These are phyloP conservation scores for Metschnikowia lunata DNA, from an alignment of 805 yeast genomes.

Conservation along the genomic window DNA sequence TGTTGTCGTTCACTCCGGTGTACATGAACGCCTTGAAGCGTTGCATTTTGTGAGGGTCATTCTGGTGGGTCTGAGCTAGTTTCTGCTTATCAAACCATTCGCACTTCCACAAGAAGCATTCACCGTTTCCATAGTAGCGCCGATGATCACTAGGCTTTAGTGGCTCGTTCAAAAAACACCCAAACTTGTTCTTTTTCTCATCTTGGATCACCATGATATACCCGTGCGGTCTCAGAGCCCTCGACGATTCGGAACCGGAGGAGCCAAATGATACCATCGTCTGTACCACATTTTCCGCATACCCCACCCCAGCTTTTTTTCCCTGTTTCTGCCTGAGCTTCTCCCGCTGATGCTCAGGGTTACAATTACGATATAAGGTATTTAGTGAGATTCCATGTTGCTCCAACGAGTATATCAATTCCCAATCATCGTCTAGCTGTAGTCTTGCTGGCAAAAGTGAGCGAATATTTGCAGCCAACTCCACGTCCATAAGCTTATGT, in stretches of 20 bases:
- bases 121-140: constrained; percentile 89
- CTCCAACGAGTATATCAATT: constrained; percentile 74
- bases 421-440: constrained; percentile 77
- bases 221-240: constrained; percentile 47
- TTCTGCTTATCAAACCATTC: constrained; percentile 35
- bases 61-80: constrained; percentile 7
- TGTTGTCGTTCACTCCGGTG: constrained; percentile 83
- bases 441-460: constrained; percentile 70
- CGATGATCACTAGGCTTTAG: constrained; percentile 67
- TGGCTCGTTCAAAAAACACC: constrained; percentile 73
- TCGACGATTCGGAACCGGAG: constrained; percentile 12
- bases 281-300: constrained; percentile 31
- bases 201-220: constrained; percentile 74
- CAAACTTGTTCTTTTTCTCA: constrained; percentile 59
- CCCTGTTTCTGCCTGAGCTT: constrained; percentile 9
- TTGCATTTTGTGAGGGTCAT: constrained; percentile 7
- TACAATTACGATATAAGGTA: constrained; percentile 62
- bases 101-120: constrained; percentile 87
- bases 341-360: constrained; percentile 39
- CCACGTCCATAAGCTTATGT: constrained; percentile 52
- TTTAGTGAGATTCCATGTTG: constrained; percentile 87
- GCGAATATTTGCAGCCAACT: constrained; percentile 72
- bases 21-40: constrained; percentile 78
- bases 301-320: constrained; percentile 24
- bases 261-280: constrained; percentile 27